Base-by-base conservation (phyloP, 495 filamentous ascomycete genomes). In the Aspergillus carlsbadensis region DNA sequence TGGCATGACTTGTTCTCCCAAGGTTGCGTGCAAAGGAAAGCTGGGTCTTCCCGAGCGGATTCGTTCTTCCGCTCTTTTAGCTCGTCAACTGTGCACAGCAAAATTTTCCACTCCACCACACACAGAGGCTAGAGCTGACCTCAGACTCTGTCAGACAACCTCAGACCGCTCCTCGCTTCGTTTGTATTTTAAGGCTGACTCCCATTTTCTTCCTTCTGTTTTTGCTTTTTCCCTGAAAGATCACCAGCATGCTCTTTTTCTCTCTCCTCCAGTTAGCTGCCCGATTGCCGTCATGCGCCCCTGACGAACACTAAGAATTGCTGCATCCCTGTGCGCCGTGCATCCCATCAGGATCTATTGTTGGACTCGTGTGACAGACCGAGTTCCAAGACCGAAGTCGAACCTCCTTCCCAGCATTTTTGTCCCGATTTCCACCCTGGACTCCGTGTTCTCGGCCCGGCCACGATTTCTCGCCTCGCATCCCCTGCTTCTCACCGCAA, bases 311-410 rank as follows among this genome's bases (percentile, higher is more conserved):
- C 54, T 53, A 57, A 49, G 35, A 59, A 41, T 39, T 40, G 33
- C 54, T 60, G 60, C 60, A 61, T 61, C 54, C 59, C 47, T 62
- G 44, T 56, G 60, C 65, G 45, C 57, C 49, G 57, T 72, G 60
- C 65, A 53, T 68, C 44, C 31, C 33, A 54, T 39, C 31, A 44
- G 35, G 36, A 15, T 52, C 45, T 52, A 52, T 56, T 50, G 33
- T 52, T 54, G 40, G 53, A 36, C 34, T 49, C 45, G 58, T 60
- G 41, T 35, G 26, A 42, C 45, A 56, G 45, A 52, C 53, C 48
- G 45, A 60, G 31, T 48, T 52, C 47, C 33, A 52, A 52, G 24
- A 39, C 54, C 17, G 37, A 59, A 3, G 2, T 21, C 18, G 47
- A 49, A 3, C 33, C 17, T 54, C 35, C 48, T 33, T 53, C 40